A percentile compares a stretch with the other conserved stretches of the same genome.
These are phyloP conservation scores for Usnea hakonensis DNA, from an alignment of 495 filamentous ascomycete genomes.

Conservation along the genomic window DNA sequence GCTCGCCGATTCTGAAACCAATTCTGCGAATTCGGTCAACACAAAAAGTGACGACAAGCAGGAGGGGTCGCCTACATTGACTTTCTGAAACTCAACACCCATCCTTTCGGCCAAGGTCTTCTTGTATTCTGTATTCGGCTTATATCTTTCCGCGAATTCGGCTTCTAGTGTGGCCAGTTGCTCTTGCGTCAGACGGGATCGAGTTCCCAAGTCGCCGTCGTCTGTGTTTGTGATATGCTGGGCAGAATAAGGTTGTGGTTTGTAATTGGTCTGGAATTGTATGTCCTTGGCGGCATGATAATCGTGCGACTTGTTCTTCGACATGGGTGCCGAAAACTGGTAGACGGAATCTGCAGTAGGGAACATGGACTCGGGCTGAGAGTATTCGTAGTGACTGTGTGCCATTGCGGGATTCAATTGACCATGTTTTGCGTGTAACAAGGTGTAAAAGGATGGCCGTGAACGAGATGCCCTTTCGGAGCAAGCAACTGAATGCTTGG, in stretches of 20 bases:
- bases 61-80: constrained; percentile 53
- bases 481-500: neutral
- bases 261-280: neutral
- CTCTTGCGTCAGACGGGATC: constrained; percentile 69
- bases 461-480: neutral
- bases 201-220: constrained; percentile 41
- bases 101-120: constrained; percentile 64
- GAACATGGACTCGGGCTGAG: constrained; percentile 7
- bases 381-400: constrained; percentile 8
- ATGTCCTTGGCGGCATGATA: neutral
- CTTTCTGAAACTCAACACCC: constrained; percentile 63
- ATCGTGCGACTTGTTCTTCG: constrained; percentile 4
- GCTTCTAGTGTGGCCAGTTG: constrained; percentile 71
- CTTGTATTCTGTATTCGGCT: constrained; percentile 70
- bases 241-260: neutral
- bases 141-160: constrained; percentile 67
- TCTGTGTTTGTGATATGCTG: constrained; percentile 13
- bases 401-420: constrained; percentile 13
- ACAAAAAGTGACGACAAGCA: constrained; percentile 16
- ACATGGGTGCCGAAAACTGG: constrained; percentile 23
- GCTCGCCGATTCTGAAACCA: constrained; percentile 89
- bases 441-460: neutral
- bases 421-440: constrained; percentile 1
- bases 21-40: constrained; percentile 46
- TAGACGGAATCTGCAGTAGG: constrained; percentile 8